Conservation (phyloP, 192 early-diverging fungal genomes). For the Gonapodya prolifera region DNA sequence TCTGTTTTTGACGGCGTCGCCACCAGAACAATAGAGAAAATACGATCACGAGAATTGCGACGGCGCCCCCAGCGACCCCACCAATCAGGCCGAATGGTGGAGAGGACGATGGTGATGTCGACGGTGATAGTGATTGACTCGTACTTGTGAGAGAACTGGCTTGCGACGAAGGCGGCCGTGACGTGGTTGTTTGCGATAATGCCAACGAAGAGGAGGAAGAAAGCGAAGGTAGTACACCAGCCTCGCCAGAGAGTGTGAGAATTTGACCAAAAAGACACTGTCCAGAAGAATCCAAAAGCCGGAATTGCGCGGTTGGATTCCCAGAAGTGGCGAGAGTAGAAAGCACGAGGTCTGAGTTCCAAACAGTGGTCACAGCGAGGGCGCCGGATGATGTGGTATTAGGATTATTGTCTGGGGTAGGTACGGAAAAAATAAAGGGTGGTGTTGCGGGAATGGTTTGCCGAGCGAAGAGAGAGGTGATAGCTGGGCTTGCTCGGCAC, state of each 20-base stretch:
- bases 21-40: background rate
- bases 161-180: background rate
- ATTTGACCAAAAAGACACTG: background rate
- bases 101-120: background rate
- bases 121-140: background rate
- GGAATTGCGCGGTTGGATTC: background rate
- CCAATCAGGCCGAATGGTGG: background rate
- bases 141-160: background rate
- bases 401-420: background rate
- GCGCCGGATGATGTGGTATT: background rate
- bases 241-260: background rate
- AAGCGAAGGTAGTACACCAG: too few relatives aligned
- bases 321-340: background rate
- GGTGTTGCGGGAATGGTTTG: background rate
- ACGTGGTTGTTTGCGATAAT: too few relatives aligned
- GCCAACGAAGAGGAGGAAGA: too few relatives aligned
- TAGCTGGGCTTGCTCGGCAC: background rate
- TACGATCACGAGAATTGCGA: background rate
- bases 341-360: background rate
- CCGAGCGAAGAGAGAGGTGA: background rate
- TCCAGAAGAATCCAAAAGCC: background rate
- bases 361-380: background rate
- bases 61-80: background rate
- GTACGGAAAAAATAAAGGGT: background rate
- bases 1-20: background rate